Evolutionary conservation across 169 alveolate genomes (phyloP).

Genomic region (Cryptosporidium tyzzeri): DNA sequence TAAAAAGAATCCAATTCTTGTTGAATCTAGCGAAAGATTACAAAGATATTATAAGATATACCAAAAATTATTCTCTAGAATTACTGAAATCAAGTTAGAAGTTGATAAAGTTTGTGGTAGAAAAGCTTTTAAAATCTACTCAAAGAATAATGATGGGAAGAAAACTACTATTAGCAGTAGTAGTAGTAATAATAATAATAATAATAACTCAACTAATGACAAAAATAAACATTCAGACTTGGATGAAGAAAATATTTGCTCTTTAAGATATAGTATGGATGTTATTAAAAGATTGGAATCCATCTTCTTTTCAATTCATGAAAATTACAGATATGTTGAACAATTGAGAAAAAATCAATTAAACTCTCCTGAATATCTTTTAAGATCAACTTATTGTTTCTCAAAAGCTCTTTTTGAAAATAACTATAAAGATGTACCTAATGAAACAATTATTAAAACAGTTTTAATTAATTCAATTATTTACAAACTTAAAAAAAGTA

Average conservation of each 20-base stretch:
- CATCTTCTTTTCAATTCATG: not conserved
- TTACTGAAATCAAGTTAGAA: not conserved
- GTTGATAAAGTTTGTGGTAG: slow-evolving; percentile 18
- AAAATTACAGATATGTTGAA: not conserved
- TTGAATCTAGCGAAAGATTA: not conserved
- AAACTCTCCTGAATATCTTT: slow-evolving; percentile 24
- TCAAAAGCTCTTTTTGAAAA: slow-evolving; percentile 1
- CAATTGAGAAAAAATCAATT: not conserved
- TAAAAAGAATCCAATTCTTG: not conserved
- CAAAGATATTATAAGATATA: not conserved
- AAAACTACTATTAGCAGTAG: not conserved
- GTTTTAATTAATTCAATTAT: not conserved
- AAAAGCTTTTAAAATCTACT: slow-evolving; percentile 7
- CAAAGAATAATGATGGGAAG: not conserved
- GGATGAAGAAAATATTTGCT: slow-evolving; percentile 8
- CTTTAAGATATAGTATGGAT: slow-evolving; percentile 20
- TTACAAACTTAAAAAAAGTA: not conserved
- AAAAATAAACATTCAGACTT: not conserved
- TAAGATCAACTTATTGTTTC: slow-evolving; percentile 46
- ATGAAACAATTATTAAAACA: slow-evolving; percentile 3
- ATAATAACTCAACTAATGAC: not conserved
- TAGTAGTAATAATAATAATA: not conserved
- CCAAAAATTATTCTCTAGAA: not conserved
- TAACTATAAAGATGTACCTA: slow-evolving; percentile 22
- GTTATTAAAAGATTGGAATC: not conserved